phyloP scores from a whole-genome alignment of 352 stramenopile species.

The Stramenopiles sp. region DNA sequence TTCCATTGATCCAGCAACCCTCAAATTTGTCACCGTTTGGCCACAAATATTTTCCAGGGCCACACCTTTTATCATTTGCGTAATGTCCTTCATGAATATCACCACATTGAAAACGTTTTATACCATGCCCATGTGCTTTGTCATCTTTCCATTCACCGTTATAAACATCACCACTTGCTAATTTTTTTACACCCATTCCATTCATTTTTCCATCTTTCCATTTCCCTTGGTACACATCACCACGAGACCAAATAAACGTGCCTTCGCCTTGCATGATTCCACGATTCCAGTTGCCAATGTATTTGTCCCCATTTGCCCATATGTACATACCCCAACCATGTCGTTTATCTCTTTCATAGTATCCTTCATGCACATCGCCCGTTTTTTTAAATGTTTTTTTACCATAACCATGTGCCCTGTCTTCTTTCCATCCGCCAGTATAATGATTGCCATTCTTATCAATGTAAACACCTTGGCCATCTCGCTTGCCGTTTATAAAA shows the following conservation, averaged over 20 bases:
- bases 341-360: neutral
- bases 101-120: slow-evolving; percentile 20
- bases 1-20: neutral
- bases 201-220: slow-evolving; percentile 41
- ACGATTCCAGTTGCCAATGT: neutral
- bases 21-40: slow-evolving; percentile 5
- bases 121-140: slow-evolving; percentile 28
- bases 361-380: too few relatives aligned
- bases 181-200: slow-evolving; percentile 47
- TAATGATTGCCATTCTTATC: too few relatives aligned
- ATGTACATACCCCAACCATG: neutral
- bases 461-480: too few relatives aligned
- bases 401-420: too few relatives aligned
- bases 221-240: slow-evolving; percentile 36
- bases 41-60: slow-evolving; percentile 27
- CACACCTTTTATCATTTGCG: slow-evolving; percentile 41
- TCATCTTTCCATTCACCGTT: slow-evolving; percentile 32
- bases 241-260: slow-evolving; percentile 36
- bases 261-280: slow-evolving; percentile 39
- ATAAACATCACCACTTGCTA: slow-evolving; percentile 42
- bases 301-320: neutral
- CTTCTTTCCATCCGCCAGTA: too few relatives aligned
- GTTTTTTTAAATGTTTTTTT: too few relatives aligned
- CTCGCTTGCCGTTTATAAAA: too few relatives aligned
- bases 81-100: slow-evolving; percentile 64